Evolutionary conservation across 2,329 filamentous ascomycete species (phyloP).

Genomic region (Paecilomyces sp.): DNA sequence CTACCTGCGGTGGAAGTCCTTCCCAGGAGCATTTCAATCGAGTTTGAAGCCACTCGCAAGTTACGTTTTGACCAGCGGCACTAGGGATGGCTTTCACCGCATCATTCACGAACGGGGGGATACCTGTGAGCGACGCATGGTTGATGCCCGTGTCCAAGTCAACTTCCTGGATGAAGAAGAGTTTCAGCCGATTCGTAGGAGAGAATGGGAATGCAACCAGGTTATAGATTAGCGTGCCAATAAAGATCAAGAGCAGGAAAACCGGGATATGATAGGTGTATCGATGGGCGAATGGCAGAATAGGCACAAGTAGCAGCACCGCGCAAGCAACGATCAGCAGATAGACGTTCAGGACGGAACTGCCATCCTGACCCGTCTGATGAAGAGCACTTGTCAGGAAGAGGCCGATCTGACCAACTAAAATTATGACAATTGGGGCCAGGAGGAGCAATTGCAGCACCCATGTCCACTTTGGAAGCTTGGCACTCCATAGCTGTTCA

Average conservation of each 20-base stretch:
- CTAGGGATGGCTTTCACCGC: constrained; percentile 66
- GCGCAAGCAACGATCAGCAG: constrained; percentile 60
- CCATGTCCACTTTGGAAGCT: constrained; percentile 80
- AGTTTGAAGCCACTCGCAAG: constrained; percentile 43
- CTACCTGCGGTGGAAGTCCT: constrained; percentile 60
- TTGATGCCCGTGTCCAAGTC: constrained; percentile 69
- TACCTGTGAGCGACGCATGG: constrained; percentile 60
- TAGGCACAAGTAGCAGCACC: constrained; percentile 65
- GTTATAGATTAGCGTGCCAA: constrained; percentile 76
- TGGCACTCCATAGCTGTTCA: constrained; percentile 81
- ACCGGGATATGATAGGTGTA: constrained; percentile 75
- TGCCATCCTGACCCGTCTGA: constrained; percentile 82
- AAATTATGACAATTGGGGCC: constrained; percentile 67
- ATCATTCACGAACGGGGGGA: constrained; percentile 58
- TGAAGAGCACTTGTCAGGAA: constrained; percentile 63
- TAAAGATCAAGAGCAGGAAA: constrained; percentile 65
- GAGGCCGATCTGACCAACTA: constrained; percentile 70
- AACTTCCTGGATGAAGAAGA: constrained; percentile 77
- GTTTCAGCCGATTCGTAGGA: constrained; percentile 67
- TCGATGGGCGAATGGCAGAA: constrained; percentile 79
- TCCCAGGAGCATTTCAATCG: constrained; percentile 61
- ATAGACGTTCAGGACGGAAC: constrained; percentile 63
- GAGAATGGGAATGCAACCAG: constrained; percentile 85
- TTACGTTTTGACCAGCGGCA: constrained; percentile 54
- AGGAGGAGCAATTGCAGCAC: constrained; percentile 75